Evolutionary conservation across 768 basidiomycete genomes (phyloP).

Genomic region (Tulasnella sp.): DNA sequence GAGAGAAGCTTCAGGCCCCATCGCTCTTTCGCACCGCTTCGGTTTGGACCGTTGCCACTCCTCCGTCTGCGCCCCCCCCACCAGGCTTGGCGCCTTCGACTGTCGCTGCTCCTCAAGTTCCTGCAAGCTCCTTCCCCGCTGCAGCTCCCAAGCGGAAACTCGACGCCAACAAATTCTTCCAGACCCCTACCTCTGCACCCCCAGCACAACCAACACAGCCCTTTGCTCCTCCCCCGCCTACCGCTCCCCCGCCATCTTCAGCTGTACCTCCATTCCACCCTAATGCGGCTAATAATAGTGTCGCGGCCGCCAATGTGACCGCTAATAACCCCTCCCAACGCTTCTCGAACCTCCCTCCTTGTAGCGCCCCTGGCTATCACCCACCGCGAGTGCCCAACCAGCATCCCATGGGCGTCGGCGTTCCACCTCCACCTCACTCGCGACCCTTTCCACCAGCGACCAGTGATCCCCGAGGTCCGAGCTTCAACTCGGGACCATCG

Average conservation of each 20-base stretch:
- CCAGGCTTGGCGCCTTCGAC: not conserved
- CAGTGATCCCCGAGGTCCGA: not conserved
- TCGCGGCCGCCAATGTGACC: slow-evolving; percentile 32
- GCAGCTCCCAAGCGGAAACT: slow-evolving; percentile 38
- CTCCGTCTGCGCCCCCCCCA: too few species aligned
- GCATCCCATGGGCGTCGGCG: slow-evolving; percentile 42
- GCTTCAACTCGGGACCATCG: not conserved
- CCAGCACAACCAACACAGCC: slow-evolving; percentile 16
- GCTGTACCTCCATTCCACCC: slow-evolving; percentile 48
- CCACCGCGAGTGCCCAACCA: slow-evolving; percentile 39
- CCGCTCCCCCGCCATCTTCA: slow-evolving; percentile 51
- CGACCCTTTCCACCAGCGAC: slow-evolving; percentile 30
- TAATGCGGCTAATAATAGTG: not conserved
- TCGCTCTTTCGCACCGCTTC: too few species aligned
- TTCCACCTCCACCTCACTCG: slow-evolving; percentile 47
- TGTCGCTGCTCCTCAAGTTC: not conserved
- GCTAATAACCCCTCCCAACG: not conserved
- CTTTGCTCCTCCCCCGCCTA: slow-evolving; percentile 32
- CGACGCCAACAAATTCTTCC: slow-evolving; percentile 45
- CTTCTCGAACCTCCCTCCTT: slow-evolving; percentile 39
- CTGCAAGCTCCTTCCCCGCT: slow-evolving; percentile 30
- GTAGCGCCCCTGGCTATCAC: slow-evolving; percentile 33
- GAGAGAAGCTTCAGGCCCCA: too few species aligned
- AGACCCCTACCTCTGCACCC: slow-evolving; percentile 33
- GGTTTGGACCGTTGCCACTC: too few species aligned